Conservation (phyloP, 2,329 filamentous ascomycete species). For the Byssothecium circinans region DNA sequence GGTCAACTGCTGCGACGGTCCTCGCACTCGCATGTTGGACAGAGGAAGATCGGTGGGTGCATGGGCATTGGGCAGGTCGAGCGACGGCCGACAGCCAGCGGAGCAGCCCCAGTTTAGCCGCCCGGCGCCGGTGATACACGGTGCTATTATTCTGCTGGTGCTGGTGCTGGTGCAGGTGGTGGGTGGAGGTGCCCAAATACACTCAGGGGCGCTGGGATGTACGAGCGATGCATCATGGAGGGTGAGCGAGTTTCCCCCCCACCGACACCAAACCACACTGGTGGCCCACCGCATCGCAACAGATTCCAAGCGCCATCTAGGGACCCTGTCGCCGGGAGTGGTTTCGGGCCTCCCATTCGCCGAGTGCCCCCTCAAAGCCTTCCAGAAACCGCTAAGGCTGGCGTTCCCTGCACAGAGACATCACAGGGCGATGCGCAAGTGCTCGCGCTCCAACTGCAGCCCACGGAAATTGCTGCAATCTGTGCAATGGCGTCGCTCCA, state of each 20-base stretch:
- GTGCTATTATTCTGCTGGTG: conserved; percentile 7
- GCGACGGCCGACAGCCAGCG: neutral
- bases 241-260: too few species aligned
- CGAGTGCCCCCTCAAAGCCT: conserved; percentile 27
- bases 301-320: conserved; percentile 36
- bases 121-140: conserved; percentile 16
- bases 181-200: too few species aligned
- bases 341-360: conserved; percentile 23
- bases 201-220: too few species aligned
- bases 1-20: conserved; percentile 21
- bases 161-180: too few species aligned
- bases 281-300: too few species aligned
- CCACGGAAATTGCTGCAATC: conserved; percentile 40
- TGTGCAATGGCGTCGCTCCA: neutral
- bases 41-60: conserved; percentile 25
- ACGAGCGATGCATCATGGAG: too few species aligned
- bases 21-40: conserved; percentile 22
- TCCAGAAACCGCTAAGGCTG: conserved; percentile 32
- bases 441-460: conserved; percentile 27
- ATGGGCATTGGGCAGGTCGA: conserved; percentile 13
- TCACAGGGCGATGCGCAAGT: neutral
- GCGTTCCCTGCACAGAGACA: neutral
- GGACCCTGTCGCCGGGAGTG: conserved; percentile 20
- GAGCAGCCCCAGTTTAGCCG: conserved; percentile 37
- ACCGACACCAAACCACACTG: too few species aligned